Evolutionary conservation across 2,329 filamentous ascomycete species (phyloP).

Genomic region (Lachnellula suecica): DNA sequence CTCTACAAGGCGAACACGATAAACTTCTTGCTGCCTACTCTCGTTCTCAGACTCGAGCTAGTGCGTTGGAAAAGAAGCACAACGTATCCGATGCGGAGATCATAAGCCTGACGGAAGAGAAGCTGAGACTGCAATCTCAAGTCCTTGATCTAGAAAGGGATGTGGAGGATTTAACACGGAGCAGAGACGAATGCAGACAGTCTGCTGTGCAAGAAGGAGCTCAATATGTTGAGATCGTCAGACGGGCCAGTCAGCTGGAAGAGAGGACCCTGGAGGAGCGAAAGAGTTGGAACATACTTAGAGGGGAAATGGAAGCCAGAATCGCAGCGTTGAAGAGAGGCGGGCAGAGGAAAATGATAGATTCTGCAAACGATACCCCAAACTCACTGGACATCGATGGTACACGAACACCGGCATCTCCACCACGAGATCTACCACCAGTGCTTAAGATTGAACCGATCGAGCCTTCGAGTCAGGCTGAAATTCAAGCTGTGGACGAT

Average conservation of each 20-base stretch:
- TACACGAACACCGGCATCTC: constrained; percentile 1
- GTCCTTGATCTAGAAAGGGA: constrained; percentile 46
- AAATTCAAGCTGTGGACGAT: neutral
- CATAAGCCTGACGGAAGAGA: constrained; percentile 49
- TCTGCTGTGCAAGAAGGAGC: constrained; percentile 32
- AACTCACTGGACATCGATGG: neutral
- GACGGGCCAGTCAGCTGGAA: constrained; percentile 31
- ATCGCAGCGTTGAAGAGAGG: constrained; percentile 22
- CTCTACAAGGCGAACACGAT: constrained; percentile 53
- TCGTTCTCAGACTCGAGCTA: constrained; percentile 47
- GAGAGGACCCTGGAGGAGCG: constrained; percentile 28
- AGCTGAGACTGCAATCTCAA: constrained; percentile 46
- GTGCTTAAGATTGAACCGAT: constrained; percentile 15
- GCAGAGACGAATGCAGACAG: constrained; percentile 43
- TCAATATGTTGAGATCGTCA: constrained; percentile 35
- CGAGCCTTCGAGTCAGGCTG: neutral
- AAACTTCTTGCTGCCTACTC: constrained; percentile 50
- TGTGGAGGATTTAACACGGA: constrained; percentile 46
- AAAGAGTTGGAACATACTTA: constrained; percentile 27
- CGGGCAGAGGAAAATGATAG: neutral
- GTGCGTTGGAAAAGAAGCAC: constrained; percentile 50
- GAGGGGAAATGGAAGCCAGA: constrained; percentile 28
- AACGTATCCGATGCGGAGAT: constrained; percentile 50
- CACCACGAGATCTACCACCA: constrained; percentile 1
- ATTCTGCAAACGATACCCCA: neutral